Conservation (phyloP, 78 protist genomes). For the Bigelowiella natans region DNA sequence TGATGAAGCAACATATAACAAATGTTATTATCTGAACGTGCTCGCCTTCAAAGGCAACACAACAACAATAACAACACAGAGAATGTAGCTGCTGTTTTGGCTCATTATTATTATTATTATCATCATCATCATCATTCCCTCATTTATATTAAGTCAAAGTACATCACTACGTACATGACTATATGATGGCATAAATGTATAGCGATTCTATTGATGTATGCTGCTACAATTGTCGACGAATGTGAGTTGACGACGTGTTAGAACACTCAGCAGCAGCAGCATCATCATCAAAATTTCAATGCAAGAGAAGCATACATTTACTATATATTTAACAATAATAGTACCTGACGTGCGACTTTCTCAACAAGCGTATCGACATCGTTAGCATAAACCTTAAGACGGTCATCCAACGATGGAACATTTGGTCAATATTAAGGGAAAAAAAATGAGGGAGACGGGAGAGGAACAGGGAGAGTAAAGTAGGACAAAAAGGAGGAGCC, state of each 20-base stretch:
- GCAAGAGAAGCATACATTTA: neutral
- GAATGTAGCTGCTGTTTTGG: too few species aligned
- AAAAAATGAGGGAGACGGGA: too few species aligned
- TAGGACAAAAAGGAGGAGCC: too few species aligned
- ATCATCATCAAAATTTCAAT: neutral
- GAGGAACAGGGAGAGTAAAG: too few species aligned
- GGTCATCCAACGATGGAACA: too few species aligned
- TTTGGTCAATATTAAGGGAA: too few species aligned
- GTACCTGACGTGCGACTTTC: neutral
- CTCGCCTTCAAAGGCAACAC: too few species aligned
- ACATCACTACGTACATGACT: neutral
- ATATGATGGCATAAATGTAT: neutral
- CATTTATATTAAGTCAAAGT: neutral
- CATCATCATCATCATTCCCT: too few species aligned
- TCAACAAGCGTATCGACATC: neutral
- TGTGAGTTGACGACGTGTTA: neutral
- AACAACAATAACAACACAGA: too few species aligned
- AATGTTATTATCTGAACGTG: neutral
- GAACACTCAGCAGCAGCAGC: neutral
- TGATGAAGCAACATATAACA: neutral
- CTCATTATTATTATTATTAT: too few species aligned
- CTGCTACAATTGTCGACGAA: neutral
- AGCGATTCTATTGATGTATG: neutral
- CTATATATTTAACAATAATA: neutral
- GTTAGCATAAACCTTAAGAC: too few species aligned